Evolutionary conservation across 805 yeast genomes (phyloP), one percentile per base, ranked within the genome.

Genomic region (Metschnikowia henanensis): DNA sequence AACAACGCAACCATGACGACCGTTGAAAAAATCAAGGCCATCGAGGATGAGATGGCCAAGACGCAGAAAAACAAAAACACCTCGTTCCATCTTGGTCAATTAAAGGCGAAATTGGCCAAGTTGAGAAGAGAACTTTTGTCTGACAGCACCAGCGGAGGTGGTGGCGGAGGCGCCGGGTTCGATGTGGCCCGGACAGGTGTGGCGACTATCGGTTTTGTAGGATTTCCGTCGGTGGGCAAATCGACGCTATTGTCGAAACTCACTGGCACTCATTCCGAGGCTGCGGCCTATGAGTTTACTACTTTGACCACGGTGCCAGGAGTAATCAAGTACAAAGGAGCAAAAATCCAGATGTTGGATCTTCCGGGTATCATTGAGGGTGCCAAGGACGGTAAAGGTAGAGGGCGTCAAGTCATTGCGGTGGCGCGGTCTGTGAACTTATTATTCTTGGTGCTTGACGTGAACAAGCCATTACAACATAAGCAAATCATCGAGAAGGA

Each of bases 121-220:
- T 76, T 94, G 56, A 87, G 95, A 73, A 81, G 97, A 62, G 99
- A 94, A 62, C 75, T 94, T 42, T 74, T 94, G 50, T 60, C 72
- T 29, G 80, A 87, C 16, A 75, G 86, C 31, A 78, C 90, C 30
- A 57, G 67, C 13, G 46, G 46, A 9, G 97, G 97, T 28, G 96
- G 97, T 46, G 95, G 94, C 45, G 87, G 80, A 17, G 97, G 98
- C 51, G 81, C 79, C 18, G 99, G 99, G 6, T 94, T 94, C 67
- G 99, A 94, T 71, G 98, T 94, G 35, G 96, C 96, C n/a, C 81
- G 97, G 65, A 92, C 97, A 0, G 99, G 99, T 68, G 97, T 88
- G 12, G 97, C 97, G 3, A 81, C 96, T 7, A 95, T 94, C 40
- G 99, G 99, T 8, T 94, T 91, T 62, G 96, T 94, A 34, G 99